Evolutionary conservation across 768 basidiomycete genomes (phyloP).

Genomic region (Boletus sp.): DNA sequence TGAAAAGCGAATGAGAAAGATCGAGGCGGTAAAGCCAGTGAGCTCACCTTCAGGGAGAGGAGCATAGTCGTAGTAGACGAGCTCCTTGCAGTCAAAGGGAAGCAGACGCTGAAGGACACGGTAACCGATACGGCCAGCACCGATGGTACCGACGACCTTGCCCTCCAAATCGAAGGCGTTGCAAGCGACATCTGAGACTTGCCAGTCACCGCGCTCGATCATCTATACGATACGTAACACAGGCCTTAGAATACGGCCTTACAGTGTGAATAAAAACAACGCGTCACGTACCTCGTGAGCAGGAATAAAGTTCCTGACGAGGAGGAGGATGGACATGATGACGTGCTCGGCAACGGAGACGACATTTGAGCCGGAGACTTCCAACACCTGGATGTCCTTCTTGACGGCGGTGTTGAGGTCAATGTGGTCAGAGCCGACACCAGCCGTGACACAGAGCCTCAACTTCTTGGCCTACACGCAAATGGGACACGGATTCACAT

Average conservation of each 20-base stretch:
- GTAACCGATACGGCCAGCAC: slow-evolving; percentile 81
- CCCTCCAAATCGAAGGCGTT: slow-evolving; percentile 86
- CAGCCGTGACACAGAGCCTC: slow-evolving; percentile 86
- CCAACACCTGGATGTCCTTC: slow-evolving; percentile 73
- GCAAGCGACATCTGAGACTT: slow-evolving; percentile 78
- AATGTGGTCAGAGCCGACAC: slow-evolving; percentile 88
- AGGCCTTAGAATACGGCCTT: not conserved
- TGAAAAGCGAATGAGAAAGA: not conserved
- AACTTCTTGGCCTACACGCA: slow-evolving; percentile 75
- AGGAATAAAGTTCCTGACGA: slow-evolving; percentile 87
- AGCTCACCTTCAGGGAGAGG: slow-evolving; percentile 58
- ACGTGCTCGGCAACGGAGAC: slow-evolving; percentile 91
- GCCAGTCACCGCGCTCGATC: slow-evolving; percentile 84
- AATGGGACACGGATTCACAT: not conserved
- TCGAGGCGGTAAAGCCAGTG: not conserved
- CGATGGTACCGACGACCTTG: slow-evolving; percentile 91
- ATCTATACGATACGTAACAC: slow-evolving; percentile 40
- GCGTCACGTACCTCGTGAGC: slow-evolving; percentile 65
- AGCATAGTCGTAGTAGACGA: slow-evolving; percentile 86
- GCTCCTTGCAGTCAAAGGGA: slow-evolving; percentile 86
- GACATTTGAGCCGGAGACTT: slow-evolving; percentile 88
- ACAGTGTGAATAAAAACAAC: not conserved
- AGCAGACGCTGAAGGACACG: slow-evolving; percentile 75
- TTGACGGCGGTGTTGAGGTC: slow-evolving; percentile 88
- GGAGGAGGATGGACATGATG: slow-evolving; percentile 83